Evolutionary conservation across 169 alveolate genomes (phyloP), one percentile per base, ranked within the genome.

Genomic region (Cryptosporidium andersoni): DNA sequence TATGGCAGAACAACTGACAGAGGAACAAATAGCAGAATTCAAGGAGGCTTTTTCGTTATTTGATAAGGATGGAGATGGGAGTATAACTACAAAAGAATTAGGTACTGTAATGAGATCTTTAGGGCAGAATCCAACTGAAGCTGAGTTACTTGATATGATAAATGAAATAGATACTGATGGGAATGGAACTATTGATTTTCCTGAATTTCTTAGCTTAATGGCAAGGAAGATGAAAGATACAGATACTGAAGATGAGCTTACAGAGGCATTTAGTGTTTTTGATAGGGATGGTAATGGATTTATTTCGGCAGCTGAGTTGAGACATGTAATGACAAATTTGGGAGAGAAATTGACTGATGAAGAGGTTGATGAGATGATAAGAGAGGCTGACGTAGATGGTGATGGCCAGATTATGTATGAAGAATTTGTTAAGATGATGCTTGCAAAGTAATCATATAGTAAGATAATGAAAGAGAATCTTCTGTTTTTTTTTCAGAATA

Each of bases 61-160:
- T 94, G 99, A 98, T 91, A 97, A 97, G 94, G 99, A 98, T 91
- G 99, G 99, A 64, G 99, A 98, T 96, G 99, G 99, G 37, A 97
- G 94, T 80, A 95, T 95, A 55, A 90, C 96, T 49, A 92, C 95
- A 51, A 92, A 92, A 65, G 97, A 94, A 82, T 80, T 95, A 63
- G 97, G 96, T 48, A 94, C 96, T 43, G 96, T 94, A 51, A 94
- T 95, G 97, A 91, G 93, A 48, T 94, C 97, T 3, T 90, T 94
- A 43, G 98, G 99, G n/a, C 98, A 95, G 88, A 97, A 97, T 82
- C 99, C 99, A 62, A 97, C 99, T 1, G 99, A 97, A 89, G 98
- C 98, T 14, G 99, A 97, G 85, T 82, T 97, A 51, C 93, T 88
- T 81, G 99, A 97, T 90, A 92, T 97, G 98, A 95, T 95, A 88